These are phyloP conservation scores for Hemileia vastatrix DNA, from an alignment of 1,284 basidiomycete genomes.

Conservation along the genomic window DNA sequence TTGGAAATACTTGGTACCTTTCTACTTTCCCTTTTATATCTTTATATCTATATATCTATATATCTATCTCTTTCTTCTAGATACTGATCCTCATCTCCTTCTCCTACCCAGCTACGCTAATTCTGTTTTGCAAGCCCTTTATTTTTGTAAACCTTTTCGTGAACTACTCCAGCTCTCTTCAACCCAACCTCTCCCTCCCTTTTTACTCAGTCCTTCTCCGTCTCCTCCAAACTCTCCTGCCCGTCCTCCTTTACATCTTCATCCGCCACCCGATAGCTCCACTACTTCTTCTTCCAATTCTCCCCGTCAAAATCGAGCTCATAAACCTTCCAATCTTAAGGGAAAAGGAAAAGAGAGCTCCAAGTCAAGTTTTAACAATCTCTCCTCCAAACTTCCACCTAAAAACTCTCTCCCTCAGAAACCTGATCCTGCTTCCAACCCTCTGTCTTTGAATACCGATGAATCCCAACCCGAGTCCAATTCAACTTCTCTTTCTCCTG, in stretches of 20 bases:
- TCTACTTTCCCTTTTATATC: background rate
- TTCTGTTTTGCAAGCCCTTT: slow-evolving; percentile 90
- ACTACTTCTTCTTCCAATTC: background rate
- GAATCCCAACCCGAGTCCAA: no score
- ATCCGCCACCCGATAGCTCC: slow-evolving; percentile 10
- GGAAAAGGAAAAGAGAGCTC: no score
- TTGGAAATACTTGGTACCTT: slow-evolving; percentile 69
- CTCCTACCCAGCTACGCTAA: slow-evolving; percentile 71
- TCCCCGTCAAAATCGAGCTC: background rate
- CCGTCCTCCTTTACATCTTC: slow-evolving; percentile 4
- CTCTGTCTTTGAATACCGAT: no score
- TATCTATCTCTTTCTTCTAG: background rate
- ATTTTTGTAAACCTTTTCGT: slow-evolving; percentile 72
- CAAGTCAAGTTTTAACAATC: no score
- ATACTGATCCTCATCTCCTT: slow-evolving; percentile 25
- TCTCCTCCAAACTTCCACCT: no score
- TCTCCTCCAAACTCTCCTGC: slow-evolving; percentile 8
- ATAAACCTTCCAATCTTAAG: no score
- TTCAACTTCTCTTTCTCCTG: no score
- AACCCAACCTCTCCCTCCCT: slow-evolving; percentile 49
- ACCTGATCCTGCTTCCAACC: no score
- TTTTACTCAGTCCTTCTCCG: slow-evolving; percentile 15
- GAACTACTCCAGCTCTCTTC: slow-evolving; percentile 54
- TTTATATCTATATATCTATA: background rate
- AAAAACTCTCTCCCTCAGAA: no score